Base-by-base conservation (phyloP, 2,329 filamentous ascomycete genomes). In the Elsinoe perseae region DNA sequence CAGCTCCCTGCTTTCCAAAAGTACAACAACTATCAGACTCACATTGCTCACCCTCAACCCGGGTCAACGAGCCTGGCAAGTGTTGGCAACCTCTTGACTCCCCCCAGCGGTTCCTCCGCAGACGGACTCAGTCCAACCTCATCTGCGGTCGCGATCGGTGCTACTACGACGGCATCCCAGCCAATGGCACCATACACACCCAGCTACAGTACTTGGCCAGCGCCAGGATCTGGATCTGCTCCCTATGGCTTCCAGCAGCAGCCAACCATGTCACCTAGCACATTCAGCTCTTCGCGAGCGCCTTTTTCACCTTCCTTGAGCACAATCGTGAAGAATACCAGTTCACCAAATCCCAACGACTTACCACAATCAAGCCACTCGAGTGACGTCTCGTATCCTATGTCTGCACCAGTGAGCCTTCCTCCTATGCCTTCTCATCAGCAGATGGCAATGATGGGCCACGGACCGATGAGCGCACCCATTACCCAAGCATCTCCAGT, bases 341-440 rank as follows among this genome's bases (percentile, higher is more conserved):
- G 79, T 62, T 82, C 83, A 52, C 84, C 86, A 8, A 77, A 80
- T 6, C 74, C 77, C 25, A 76, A 75, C 48, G 82, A 89, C 66
- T 78, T 91, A 56, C 80, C 86, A 59, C 77, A 81, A 56, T 82
- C 85, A 58, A 79, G 84, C 5, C 89, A 85, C 70, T 84, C 87
- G 61, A 75, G 82, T 60, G 82, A 83, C 61, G 77, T 85, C 59
- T 80, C 83, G 30, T 89, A 85, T 67, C 78, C 83, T 16, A 77
- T 83, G 66, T 77, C 79, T 9, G 79, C 80, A 55, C 76, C 78
- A 16, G 69, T 72, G 28, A 73, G 68, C 60, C 67, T 78, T 54
- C 72, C 75, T 16, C 69, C 75, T 14, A 68, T 75, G 65, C 66
- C 70, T 60, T 62, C 72, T 61, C 75, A 71, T 60, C 77, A 76